Base-by-base conservation (phyloP, 1,139 yeast species). In the Suhomyces bolitotheri region DNA sequence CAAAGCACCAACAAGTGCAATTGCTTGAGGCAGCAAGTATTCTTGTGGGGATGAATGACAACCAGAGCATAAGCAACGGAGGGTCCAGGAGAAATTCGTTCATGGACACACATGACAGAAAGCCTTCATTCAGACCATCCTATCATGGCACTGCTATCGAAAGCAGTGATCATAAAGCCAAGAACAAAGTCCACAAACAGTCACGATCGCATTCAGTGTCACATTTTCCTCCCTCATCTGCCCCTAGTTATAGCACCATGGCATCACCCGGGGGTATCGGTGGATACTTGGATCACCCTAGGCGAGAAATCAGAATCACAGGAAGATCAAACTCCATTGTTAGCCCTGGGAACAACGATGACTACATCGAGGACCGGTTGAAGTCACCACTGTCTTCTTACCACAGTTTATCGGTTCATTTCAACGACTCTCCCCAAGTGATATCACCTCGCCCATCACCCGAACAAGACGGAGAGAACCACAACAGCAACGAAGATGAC, bases 1-100 rank as follows among this genome's bases (percentile, higher is more conserved):
- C 90, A n/a, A 87, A 87, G 58, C 96, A 87, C 58, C 96, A 87
- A 58, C 95, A 87, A 57, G 96, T 87, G 5, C 96, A 87, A 58
- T 66, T 87, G 25, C 68, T 87, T 31, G 95, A 87, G 56, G 96
- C 95, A 8, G 96, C 96, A 3, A 81, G 90, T 39, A 86, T 87
- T 30, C 66, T 87, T 40, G 90, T 88, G 23, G 82, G 88, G 7
- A 82, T 87, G 87, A 83, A 81, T 52, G 94, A 82, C 33, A 22
- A 16, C 17, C 34, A 13, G 15, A 30, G 32, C 9, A 21, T 11
- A 4, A 36, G 35, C 21, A 52, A 47, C 14, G 31, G 37, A 3
- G 36, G 41, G 1, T 37, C 46, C 5, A 34, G 50, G 21, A 45
- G 54, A 25, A 47, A 49, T 30, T 49, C 54, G 7, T 38, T 29